Conservation (phyloP, 192 early-diverging fungal species). For the Martensiomyces pterosporus region DNA sequence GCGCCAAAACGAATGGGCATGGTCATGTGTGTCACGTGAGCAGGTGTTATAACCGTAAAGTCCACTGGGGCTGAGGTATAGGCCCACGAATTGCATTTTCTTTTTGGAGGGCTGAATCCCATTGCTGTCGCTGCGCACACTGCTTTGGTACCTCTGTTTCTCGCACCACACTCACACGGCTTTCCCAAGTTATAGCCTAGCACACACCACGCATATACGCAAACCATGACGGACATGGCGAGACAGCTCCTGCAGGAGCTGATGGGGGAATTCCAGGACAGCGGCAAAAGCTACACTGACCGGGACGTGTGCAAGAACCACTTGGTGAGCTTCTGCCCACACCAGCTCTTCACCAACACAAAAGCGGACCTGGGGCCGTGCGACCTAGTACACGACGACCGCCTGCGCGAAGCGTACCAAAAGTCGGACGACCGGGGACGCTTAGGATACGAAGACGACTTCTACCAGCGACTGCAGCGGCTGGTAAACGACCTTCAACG, state of each 20-base stretch:
- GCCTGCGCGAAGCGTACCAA: conserved; percentile 57
- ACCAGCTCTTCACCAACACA: conserved; percentile 81
- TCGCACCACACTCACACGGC: too few species aligned
- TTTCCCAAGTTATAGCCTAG: too few species aligned
- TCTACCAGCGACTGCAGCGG: conserved; percentile 60
- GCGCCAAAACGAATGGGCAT: background rate
- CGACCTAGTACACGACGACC: conserved; percentile 78
- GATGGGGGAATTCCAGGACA: conserved; percentile 45
- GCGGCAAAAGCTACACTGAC: conserved; percentile 38
- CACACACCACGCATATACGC: too few species aligned
- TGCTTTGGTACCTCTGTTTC: too few species aligned
- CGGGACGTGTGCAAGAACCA: conserved; percentile 68
- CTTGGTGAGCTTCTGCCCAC: conserved; percentile 78
- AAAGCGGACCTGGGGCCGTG: conserved; percentile 74
- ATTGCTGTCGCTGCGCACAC: too few species aligned
- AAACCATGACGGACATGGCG: conserved; percentile 46
- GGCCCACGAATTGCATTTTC: too few species aligned
- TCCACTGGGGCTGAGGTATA: too few species aligned
- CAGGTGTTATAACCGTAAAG: background rate
- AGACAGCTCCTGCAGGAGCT: conserved; percentile 51
- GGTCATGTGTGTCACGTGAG: too few species aligned
- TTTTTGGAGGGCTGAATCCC: too few species aligned
- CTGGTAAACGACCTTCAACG: conserved; percentile 67
- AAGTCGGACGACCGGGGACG: conserved; percentile 60
- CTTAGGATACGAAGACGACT: conserved; percentile 71